These are phyloP conservation scores for Boechera retrofracta DNA, from an alignment of 345 rosid genomes.

Conservation along the genomic window DNA sequence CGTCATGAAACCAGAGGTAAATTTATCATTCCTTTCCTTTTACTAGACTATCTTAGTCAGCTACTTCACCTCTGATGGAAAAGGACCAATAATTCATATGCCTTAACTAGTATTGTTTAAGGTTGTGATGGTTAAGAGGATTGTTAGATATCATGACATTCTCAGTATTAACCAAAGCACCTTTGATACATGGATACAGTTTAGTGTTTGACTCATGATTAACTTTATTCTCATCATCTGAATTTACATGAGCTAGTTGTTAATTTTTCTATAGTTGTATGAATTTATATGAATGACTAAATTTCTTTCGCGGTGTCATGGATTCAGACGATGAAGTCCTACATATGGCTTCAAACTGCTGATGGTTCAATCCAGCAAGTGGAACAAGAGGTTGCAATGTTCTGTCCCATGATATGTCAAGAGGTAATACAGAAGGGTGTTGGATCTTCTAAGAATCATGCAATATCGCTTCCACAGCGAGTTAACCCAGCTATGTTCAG, in stretches of 20 bases:
- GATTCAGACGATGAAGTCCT: slow-evolving; percentile 69
- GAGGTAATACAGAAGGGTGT: slow-evolving; percentile 75
- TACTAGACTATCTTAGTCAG: not conserved
- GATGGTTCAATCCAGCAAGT: slow-evolving; percentile 93
- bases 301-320: slow-evolving; percentile 10
- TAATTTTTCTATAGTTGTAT: not conserved
- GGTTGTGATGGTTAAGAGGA: not conserved
- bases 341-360: slow-evolving; percentile 85
- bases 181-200: not conserved
- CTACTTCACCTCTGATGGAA: slow-evolving; percentile 9
- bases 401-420: slow-evolving; percentile 86
- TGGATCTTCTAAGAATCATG: slow-evolving; percentile 84
- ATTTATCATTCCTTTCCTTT: slow-evolving; percentile 9
- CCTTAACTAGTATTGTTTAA: not conserved
- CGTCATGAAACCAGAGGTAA: slow-evolving; percentile 78
- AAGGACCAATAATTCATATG: not conserved
- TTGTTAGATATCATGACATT: too few relatives aligned
- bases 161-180: not conserved
- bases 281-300: slow-evolving; percentile 19
- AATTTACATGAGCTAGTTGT: not conserved
- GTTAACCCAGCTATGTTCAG: slow-evolving; percentile 81
- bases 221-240: not conserved
- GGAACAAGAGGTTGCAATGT: slow-evolving; percentile 93
- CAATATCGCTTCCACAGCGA: slow-evolving; percentile 82
- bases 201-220: not conserved